Percentiles rank a stretch among this genome's conserved stretches.
phyloP scores from a whole-genome alignment of 2,329 filamentous ascomycete genomes.

The Sporothrix euskadiensis region DNA sequence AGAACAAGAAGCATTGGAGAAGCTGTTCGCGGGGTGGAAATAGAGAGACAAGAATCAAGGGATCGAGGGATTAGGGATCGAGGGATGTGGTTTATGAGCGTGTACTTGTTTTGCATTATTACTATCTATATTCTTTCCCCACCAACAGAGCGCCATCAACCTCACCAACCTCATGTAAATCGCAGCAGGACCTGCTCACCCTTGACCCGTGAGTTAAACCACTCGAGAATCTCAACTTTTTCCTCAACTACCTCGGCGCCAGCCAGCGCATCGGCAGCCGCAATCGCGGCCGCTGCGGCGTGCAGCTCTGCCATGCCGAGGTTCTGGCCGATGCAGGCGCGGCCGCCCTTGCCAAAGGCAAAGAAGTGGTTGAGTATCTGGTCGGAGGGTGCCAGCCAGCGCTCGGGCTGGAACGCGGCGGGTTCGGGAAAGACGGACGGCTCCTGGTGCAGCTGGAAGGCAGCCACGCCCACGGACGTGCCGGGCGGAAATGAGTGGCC shows the following conservation, averaged over 20 bases:
- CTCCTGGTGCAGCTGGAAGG: constrained; percentile 33
- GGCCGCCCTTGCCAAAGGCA: constrained; percentile 34
- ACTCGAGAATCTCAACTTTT: constrained; percentile 22
- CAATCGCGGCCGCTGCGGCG: constrained; percentile 21
- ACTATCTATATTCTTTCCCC: too few species aligned
- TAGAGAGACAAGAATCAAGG: too few species aligned
- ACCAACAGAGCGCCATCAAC: too few species aligned
- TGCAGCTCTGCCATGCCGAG: constrained; percentile 30
- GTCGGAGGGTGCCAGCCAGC: constrained; percentile 31
- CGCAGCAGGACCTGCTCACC: constrained; percentile 25
- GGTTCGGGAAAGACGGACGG: constrained; percentile 32
- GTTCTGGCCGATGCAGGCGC: constrained; percentile 35
- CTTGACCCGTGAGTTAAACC: constrained; percentile 30
- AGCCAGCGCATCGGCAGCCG: constrained; percentile 3
- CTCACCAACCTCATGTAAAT: too few species aligned
- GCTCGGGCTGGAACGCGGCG: constrained; percentile 31
- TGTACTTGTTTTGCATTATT: too few species aligned
- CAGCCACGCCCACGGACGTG: constrained; percentile 34
- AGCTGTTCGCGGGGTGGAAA: not conserved
- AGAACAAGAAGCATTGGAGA: constrained; percentile 3
- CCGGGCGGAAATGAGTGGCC: constrained; percentile 34
- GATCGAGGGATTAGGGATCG: too few species aligned
- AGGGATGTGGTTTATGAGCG: too few species aligned
- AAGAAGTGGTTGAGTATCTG: constrained; percentile 30
- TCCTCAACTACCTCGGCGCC: not conserved